Percentiles rank a stretch among this genome's conserved stretches.
Conservation (phyloP, 441 rosid genomes). For the Flueggea neowawraea region DNA sequence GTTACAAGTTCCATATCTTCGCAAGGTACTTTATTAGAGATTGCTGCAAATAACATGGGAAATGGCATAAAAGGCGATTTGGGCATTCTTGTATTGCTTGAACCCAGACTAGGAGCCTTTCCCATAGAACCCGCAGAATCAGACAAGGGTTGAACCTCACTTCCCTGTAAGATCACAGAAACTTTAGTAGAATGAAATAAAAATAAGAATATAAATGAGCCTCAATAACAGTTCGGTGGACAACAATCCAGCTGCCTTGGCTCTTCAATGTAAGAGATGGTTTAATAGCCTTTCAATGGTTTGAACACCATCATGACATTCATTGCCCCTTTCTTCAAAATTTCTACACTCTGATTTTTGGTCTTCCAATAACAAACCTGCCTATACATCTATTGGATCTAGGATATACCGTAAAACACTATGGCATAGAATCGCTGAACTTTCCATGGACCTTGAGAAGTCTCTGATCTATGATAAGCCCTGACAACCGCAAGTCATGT, state of each 20-base stretch:
- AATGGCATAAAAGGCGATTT: conserved; percentile 99
- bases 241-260: not conserved
- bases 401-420: no score
- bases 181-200: not conserved
- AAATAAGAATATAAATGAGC: not conserved
- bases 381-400: no score
- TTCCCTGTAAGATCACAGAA: conserved; percentile 30
- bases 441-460: no score
- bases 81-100: conserved; percentile 57
- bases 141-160: conserved; percentile 20
- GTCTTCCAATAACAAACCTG: not conserved
- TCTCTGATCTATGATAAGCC: no score
- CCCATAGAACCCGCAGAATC: conserved; percentile 36
- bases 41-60: conserved; percentile 77
- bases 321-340: not conserved
- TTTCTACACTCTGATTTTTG: not conserved
- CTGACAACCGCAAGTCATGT: no score
- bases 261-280: not conserved
- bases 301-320: not conserved
- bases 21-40: conserved; percentile 56
- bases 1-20: conserved; percentile 54
- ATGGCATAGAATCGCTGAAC: no score
- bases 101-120: conserved; percentile 52
- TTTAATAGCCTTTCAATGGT: no score
- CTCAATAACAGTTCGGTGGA: not conserved